Evolutionary conservation across 2,329 filamentous ascomycete genomes (phyloP).

Genomic region (Hypoxylon sp.): DNA sequence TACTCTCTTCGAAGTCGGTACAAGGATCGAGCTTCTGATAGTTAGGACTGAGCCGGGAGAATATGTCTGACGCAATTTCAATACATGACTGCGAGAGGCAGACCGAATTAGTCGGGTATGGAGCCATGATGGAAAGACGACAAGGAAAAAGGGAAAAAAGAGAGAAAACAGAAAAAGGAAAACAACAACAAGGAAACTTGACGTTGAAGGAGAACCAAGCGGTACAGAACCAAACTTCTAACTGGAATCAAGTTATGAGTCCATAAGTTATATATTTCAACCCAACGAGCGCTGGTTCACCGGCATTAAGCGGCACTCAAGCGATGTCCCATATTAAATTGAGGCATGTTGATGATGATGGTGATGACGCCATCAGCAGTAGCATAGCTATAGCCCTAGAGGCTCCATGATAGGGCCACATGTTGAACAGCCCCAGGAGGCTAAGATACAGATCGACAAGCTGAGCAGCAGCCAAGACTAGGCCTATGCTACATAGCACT

Average conservation of each 20-base stretch:
- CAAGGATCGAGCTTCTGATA: conserved; percentile 36
- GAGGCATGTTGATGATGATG: conserved; percentile 9
- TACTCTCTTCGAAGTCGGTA: conserved; percentile 35
- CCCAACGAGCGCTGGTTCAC: background rate
- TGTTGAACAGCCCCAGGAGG: background rate
- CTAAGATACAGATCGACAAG: conserved; percentile 25
- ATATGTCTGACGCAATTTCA: conserved; percentile 20
- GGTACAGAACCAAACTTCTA: conserved; percentile 15
- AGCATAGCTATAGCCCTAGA: conserved; percentile 2
- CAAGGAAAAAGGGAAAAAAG: background rate
- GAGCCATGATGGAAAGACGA: conserved; percentile 16
- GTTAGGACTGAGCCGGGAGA: conserved; percentile 25
- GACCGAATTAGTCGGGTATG: conserved; percentile 23
- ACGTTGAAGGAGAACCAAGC: conserved; percentile 17
- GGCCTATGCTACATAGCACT: background rate
- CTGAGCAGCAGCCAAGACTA: conserved; percentile 22
- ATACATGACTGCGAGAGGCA: conserved; percentile 35
- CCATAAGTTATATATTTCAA: conserved; percentile 21
- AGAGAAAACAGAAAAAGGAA: conserved; percentile 12
- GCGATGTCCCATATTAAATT: background rate
- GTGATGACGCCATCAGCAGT: conserved; percentile 21
- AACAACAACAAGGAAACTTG: conserved; percentile 13
- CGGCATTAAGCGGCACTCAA: background rate
- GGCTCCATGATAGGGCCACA: background rate
- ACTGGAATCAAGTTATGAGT: background rate